Evolutionary conservation across 192 early-diverging fungal genomes (phyloP).

Genomic region (Anaeromyces robustus): DNA sequence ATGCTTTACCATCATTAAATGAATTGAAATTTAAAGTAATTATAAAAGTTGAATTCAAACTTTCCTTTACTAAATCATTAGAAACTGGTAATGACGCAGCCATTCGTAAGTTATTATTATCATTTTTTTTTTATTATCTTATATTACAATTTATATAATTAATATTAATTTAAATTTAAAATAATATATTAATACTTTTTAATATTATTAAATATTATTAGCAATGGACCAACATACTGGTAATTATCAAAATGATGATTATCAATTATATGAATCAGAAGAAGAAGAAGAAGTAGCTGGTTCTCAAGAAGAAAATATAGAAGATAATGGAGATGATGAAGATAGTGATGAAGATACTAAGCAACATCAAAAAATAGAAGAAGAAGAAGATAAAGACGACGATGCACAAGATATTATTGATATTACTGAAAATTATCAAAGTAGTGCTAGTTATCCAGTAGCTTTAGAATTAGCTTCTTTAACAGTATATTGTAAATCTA

Average conservation of each 20-base stretch:
- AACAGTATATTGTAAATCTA: slow-evolving; percentile 44
- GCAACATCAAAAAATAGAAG: slow-evolving; percentile 8
- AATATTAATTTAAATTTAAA: no score
- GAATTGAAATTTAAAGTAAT: neutral
- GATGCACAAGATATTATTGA: neutral
- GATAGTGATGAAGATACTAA: slow-evolving; percentile 17
- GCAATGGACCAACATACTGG: neutral
- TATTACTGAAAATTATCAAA: neutral
- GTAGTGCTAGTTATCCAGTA: slow-evolving; percentile 3
- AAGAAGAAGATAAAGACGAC: slow-evolving; percentile 8
- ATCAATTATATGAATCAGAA: no score
- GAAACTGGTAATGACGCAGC: neutral
- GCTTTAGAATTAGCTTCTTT: slow-evolving; percentile 36
- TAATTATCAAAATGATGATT: neutral
- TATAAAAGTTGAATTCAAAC: neutral
- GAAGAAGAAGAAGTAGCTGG: neutral
- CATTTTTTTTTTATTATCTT: no score
- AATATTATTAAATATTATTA: neutral
- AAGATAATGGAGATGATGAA: neutral
- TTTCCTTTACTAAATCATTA: neutral
- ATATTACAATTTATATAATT: no score
- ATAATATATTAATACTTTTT: no score
- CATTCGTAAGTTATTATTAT: neutral
- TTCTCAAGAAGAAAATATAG: neutral
- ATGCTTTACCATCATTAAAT: neutral